Evolutionary conservation across 2,329 filamentous ascomycete genomes (phyloP).

Genomic region (Colletotrichum endophyticum): DNA sequence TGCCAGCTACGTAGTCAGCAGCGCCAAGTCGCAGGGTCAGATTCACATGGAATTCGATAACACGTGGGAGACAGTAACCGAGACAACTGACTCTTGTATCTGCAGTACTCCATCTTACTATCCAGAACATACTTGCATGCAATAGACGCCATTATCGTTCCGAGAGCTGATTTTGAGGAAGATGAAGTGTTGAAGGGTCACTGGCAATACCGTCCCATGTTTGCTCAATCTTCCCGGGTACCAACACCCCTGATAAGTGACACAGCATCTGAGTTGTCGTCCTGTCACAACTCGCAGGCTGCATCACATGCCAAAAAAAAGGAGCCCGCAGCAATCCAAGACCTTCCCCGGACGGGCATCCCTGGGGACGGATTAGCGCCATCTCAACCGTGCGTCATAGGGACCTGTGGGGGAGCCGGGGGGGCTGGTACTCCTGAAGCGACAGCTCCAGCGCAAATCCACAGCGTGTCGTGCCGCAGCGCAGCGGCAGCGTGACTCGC

Average conservation of each 20-base stretch:
- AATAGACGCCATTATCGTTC: not conserved
- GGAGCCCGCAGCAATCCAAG: not conserved
- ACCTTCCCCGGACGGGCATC: slow-evolving; percentile 14
- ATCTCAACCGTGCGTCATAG: slow-evolving; percentile 15
- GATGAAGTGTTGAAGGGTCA: not conserved
- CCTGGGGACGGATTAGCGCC: slow-evolving; percentile 3
- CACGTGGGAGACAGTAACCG: not conserved
- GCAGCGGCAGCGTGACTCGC: slow-evolving; percentile 5
- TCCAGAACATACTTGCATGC: not conserved
- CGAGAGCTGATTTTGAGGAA: not conserved
- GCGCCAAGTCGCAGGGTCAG: not conserved
- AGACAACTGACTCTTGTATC: not conserved
- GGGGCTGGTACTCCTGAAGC: not conserved
- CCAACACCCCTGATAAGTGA: not conserved
- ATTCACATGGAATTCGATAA: slow-evolving; percentile 11
- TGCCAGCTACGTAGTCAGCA: not conserved
- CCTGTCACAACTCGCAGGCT: slow-evolving; percentile 5
- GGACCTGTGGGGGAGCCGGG: slow-evolving; percentile 16
- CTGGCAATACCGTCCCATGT: not conserved
- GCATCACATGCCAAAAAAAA: slow-evolving; percentile 18
- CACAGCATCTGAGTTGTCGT: not conserved
- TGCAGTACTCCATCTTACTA: not conserved
- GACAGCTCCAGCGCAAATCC: not conserved
- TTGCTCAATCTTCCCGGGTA: not conserved
- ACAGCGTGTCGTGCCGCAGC: not conserved